These are phyloP conservation scores for Mycena citricolor DNA, from an alignment of 1,284 basidiomycete species.

Conservation along the genomic window DNA sequence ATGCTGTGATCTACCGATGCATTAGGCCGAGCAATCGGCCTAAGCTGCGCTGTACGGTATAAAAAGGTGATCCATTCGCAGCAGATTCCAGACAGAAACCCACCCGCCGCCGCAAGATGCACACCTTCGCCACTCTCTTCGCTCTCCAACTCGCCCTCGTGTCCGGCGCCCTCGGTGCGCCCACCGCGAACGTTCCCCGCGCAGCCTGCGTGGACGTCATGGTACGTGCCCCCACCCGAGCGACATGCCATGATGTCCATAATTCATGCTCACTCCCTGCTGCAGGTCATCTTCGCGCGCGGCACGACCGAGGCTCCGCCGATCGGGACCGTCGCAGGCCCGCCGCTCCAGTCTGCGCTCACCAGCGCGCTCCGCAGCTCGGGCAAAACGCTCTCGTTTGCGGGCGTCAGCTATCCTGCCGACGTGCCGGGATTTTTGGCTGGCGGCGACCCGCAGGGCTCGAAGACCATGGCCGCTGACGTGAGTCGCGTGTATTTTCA, in stretches of 20 bases:
- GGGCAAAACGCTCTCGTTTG: constrained; percentile 15
- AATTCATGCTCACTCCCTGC: no score
- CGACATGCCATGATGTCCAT: not conserved
- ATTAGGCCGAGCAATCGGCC: no score
- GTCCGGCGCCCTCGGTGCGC: constrained; percentile 5
- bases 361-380: constrained; percentile 7
- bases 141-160: constrained; percentile 1
- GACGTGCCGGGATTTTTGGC: constrained; percentile 15
- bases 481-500: not conserved
- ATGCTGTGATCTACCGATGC: no score
- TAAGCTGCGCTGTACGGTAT: no score
- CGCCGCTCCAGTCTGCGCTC: constrained; percentile 11
- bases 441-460: constrained; percentile 19
- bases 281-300: constrained; percentile 18
- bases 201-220: constrained; percentile 19
- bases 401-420: constrained; percentile 15
- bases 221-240: constrained; percentile 3
- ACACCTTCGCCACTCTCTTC: constrained; percentile 12
- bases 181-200: constrained; percentile 9
- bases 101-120: no score
- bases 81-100: no score
- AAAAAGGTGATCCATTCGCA: no score
- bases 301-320: constrained; percentile 15
- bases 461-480: constrained; percentile 13
- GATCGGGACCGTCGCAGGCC: constrained; percentile 17